phyloP scores from a whole-genome alignment of 352 stramenopile species.

The Phytophthora aleatoria region DNA sequence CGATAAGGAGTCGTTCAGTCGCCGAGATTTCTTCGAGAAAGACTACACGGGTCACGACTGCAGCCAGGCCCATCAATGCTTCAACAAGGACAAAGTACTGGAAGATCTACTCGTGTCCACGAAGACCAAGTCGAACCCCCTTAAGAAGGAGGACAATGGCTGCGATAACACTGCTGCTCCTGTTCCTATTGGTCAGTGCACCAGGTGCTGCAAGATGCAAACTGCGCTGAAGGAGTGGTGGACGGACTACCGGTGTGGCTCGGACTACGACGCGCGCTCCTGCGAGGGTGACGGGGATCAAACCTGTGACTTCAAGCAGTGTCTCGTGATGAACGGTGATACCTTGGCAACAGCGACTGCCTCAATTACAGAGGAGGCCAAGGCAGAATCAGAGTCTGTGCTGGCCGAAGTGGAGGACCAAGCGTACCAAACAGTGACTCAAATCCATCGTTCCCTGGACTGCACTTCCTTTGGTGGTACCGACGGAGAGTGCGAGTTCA shows the following conservation, averaged over 20 bases:
- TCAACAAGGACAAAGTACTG: constrained; percentile 29
- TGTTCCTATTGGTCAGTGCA: constrained; percentile 43
- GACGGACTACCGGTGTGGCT: constrained; percentile 67
- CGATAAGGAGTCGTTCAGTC: constrained; percentile 42
- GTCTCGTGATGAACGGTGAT: no score
- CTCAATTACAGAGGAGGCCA: no score
- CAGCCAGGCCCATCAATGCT: constrained; percentile 37
- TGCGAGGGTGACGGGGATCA: constrained; percentile 43
- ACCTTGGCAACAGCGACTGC: no score
- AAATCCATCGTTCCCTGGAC: constrained; percentile 65
- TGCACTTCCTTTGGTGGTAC: constrained; percentile 48
- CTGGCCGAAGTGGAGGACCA: constrained; percentile 39
- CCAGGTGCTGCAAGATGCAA: constrained; percentile 51
- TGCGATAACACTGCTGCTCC: constrained; percentile 39
- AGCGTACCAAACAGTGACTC: constrained; percentile 53
- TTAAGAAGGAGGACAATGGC: constrained; percentile 11
- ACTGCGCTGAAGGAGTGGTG: constrained; percentile 61
- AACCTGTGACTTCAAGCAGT: no score
- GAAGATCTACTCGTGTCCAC: constrained; percentile 29
- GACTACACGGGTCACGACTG: constrained; percentile 23
- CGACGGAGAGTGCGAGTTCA: constrained; percentile 40
- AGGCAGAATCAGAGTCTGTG: constrained; percentile 40
- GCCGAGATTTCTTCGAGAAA: constrained; percentile 51
- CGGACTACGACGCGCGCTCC: constrained; percentile 43
- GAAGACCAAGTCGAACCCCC: constrained; percentile 41